phyloP scores from a whole-genome alignment of 768 basidiomycete genomes.

The Kwoniella heveanensis region DNA sequence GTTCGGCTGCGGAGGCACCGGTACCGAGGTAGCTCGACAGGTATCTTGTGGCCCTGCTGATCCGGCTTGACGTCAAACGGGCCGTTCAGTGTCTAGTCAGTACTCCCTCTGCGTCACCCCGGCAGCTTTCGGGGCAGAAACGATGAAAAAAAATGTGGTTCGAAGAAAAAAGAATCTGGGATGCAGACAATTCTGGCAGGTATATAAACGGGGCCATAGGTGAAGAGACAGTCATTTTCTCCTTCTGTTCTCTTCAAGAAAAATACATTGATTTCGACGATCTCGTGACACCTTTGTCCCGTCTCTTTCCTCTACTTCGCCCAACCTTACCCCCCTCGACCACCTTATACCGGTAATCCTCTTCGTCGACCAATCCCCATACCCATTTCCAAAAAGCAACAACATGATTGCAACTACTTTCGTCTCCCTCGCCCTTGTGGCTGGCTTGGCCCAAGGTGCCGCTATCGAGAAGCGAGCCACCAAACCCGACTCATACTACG shows the following conservation, averaged over 20 bases:
- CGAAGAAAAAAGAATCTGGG: too few species aligned
- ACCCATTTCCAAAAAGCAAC: background rate
- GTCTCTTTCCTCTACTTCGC: background rate
- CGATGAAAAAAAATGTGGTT: too few species aligned
- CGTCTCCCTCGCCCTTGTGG: background rate
- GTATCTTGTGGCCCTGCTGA: too few species aligned
- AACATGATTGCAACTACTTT: slow-evolving; percentile 1
- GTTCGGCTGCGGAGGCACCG: too few species aligned
- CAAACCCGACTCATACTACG: background rate
- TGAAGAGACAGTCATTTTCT: too few species aligned
- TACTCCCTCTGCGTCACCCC: too few species aligned
- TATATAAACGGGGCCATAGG: too few species aligned
- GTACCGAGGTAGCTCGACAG: too few species aligned
- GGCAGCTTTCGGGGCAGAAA: too few species aligned
- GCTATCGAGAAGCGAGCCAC: slow-evolving; percentile 7
- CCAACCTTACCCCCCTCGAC: background rate
- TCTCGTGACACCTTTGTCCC: background rate
- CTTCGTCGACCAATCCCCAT: background rate
- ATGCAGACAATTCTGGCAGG: too few species aligned
- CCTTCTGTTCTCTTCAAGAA: background rate
- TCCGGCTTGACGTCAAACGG: too few species aligned
- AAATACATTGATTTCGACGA: background rate
- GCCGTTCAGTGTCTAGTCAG: too few species aligned
- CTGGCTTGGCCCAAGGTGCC: slow-evolving; percentile 9
- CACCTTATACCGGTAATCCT: background rate